These are phyloP conservation scores for Linderina pennispora DNA, from an alignment of 192 early-diverging fungal species.

Conservation along the genomic window DNA sequence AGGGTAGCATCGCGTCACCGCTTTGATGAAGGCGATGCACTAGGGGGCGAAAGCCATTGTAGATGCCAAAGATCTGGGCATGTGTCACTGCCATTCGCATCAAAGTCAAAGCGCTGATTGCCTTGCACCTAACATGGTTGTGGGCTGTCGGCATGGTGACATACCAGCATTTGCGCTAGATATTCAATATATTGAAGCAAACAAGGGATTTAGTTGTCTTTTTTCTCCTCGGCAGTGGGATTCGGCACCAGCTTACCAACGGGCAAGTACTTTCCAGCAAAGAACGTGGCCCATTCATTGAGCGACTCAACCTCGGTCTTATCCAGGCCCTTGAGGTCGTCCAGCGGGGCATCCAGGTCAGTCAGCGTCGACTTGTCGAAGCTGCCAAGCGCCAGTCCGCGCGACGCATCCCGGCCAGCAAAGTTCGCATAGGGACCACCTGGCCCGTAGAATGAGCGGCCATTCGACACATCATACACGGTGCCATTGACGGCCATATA, in stretches of 20 bases:
- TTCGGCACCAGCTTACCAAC: constrained; percentile 62
- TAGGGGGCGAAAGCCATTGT: no score
- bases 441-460: constrained; percentile 87
- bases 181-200: no score
- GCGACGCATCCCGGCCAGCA: constrained; percentile 92
- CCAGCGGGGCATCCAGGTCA: constrained; percentile 66
- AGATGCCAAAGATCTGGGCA: no score
- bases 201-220: neutral
- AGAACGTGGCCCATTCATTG: constrained; percentile 74
- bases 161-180: no score
- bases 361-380: constrained; percentile 73
- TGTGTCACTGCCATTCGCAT: no score
- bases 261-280: constrained; percentile 71
- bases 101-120: no score
- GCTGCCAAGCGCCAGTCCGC: constrained; percentile 83
- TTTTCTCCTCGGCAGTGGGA: neutral
- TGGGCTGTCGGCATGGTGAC: no score
- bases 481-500: constrained; percentile 78
- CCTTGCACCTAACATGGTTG: no score
- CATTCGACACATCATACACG: constrained; percentile 85
- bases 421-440: constrained; percentile 91
- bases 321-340: constrained; percentile 71
- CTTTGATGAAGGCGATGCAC: no score
- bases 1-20: no score
- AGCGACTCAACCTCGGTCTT: constrained; percentile 67